These are phyloP conservation scores for Euclidium syriacum DNA, from an alignment of 345 rosid species.

Conservation along the genomic window DNA sequence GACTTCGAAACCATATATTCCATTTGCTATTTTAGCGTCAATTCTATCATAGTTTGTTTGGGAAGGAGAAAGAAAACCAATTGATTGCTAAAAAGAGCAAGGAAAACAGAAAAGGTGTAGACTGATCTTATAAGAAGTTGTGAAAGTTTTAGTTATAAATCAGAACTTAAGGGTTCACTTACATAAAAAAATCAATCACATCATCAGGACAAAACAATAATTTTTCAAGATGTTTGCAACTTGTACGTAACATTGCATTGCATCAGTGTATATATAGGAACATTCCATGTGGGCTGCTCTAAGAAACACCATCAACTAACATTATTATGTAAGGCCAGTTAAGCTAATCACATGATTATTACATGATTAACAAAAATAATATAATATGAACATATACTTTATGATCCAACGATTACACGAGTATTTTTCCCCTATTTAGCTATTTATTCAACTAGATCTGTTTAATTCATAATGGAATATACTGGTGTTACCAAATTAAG, in stretches of 20 bases:
- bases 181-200: neutral
- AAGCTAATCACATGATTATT: constrained; percentile 30
- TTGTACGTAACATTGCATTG: neutral
- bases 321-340: constrained; percentile 19
- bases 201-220: neutral
- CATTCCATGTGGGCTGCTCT: constrained; percentile 32
- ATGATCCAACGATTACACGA: constrained; percentile 14
- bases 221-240: neutral
- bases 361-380: neutral
- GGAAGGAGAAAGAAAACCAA: too few relatives aligned
- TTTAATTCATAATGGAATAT: neutral
- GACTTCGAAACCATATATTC: neutral
- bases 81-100: neutral
- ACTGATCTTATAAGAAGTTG: neutral
- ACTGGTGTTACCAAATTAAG: neutral
- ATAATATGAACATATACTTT: neutral
- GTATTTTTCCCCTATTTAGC: neutral
- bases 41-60: neutral
- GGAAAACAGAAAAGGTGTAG: neutral
- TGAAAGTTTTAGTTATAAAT: neutral
- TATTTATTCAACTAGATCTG: neutral
- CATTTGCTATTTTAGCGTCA: neutral
- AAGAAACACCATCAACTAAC: constrained; percentile 5
- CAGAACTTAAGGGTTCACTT: neutral
- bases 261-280: neutral